A percentile compares a stretch with the other conserved stretches of the same genome.
phyloP scores from a whole-genome alignment of 2,329 filamentous ascomycete genomes.

The Claviceps sp. region DNA sequence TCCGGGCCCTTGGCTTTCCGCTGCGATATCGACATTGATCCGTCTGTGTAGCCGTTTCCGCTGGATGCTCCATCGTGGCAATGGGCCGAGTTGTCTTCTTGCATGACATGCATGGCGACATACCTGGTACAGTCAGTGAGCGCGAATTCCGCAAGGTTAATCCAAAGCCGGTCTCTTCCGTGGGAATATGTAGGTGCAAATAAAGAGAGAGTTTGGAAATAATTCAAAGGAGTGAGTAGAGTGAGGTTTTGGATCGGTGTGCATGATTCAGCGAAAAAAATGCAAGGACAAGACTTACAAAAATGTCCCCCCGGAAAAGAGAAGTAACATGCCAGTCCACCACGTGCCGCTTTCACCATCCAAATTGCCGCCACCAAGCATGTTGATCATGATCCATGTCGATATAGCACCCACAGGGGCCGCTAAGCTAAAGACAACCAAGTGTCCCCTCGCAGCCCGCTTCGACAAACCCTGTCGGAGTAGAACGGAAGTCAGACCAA shows the following conservation, averaged over 20 bases:
- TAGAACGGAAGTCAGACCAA: constrained; percentile 81
- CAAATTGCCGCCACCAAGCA: constrained; percentile 50
- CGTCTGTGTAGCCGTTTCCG: constrained; percentile 43
- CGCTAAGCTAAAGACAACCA: constrained; percentile 83
- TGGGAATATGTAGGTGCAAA: not conserved
- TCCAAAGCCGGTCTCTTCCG: too few species aligned
- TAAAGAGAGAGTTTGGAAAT: not conserved
- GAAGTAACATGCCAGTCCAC: constrained; percentile 81
- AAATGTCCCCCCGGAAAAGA: constrained; percentile 96
- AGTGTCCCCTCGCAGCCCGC: constrained; percentile 67
- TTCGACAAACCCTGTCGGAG: constrained; percentile 87
- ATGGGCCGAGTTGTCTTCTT: constrained; percentile 49
- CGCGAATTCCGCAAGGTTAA: not conserved
- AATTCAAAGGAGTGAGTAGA: too few species aligned
- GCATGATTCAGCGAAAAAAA: too few species aligned
- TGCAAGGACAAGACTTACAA: constrained; percentile 44
- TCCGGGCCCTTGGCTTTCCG: constrained; percentile 42
- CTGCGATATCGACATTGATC: constrained; percentile 24
- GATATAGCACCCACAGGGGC: constrained; percentile 73
- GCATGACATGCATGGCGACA: constrained; percentile 97
- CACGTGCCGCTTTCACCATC: constrained; percentile 56
- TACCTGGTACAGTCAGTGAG: constrained; percentile 42
- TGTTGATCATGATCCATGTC: constrained; percentile 68
- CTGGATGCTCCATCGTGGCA: constrained; percentile 36
- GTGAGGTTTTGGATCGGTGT: too few species aligned